These are phyloP conservation scores for Astrothelium subdiscretum DNA, from an alignment of 495 filamentous ascomycete genomes.

Conservation along the genomic window DNA sequence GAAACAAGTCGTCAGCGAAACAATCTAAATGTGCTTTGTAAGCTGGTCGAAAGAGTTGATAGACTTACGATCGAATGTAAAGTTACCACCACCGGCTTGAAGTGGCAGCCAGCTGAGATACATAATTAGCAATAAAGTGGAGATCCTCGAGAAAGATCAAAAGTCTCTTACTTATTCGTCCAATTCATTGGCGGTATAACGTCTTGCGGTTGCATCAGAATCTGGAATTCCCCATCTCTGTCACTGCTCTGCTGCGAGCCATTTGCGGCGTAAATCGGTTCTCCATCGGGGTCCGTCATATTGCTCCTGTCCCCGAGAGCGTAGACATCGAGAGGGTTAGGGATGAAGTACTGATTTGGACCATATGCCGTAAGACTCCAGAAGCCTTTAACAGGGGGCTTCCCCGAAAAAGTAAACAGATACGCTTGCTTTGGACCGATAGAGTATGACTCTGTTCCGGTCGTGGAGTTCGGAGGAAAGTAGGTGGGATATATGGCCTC, in stretches of 20 bases:
- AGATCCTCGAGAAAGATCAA: not conserved
- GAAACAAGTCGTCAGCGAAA: not conserved
- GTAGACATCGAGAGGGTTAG: slow-evolving; percentile 21
- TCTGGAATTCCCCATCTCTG: slow-evolving; percentile 9
- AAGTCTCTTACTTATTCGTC: slow-evolving; percentile 18
- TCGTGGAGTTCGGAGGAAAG: not conserved
- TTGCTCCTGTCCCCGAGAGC: slow-evolving; percentile 24
- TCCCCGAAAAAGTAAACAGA: slow-evolving; percentile 23
- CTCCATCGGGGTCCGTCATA: slow-evolving; percentile 24
- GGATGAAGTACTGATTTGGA: slow-evolving; percentile 16
- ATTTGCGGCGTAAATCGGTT: slow-evolving; percentile 16
- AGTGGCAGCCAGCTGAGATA: not conserved
- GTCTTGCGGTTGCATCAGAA: slow-evolving; percentile 24
- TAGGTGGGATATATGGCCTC: slow-evolving; percentile 16
- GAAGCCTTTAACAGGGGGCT: slow-evolving; percentile 26
- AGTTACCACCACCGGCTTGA: not conserved
- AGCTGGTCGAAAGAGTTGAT: no score
- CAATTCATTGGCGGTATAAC: slow-evolving; percentile 25
- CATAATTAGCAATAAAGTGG: not conserved
- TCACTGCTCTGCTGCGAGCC: not conserved
- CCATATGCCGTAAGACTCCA: slow-evolving; percentile 31
- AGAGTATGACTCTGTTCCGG: slow-evolving; percentile 11
- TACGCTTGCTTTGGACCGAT: slow-evolving; percentile 6
- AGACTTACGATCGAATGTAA: not conserved
- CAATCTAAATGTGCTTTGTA: not conserved